Conservation (phyloP, 257 asterid species). For the Penstemon newberryi region DNA sequence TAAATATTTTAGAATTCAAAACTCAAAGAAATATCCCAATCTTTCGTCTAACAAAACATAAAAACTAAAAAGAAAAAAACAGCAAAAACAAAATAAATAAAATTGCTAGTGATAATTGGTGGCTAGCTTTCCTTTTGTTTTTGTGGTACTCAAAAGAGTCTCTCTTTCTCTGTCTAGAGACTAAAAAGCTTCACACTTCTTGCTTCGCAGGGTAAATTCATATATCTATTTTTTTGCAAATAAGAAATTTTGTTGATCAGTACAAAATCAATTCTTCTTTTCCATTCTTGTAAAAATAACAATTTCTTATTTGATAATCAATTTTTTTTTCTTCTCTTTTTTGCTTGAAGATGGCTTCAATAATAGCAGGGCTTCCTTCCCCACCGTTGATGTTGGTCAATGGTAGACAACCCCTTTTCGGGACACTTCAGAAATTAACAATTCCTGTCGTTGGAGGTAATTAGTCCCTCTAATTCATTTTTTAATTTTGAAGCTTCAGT, state of each 20-base stretch:
- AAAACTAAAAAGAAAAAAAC: neutral
- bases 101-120: neutral
- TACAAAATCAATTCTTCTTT: neutral
- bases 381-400: constrained; percentile 44
- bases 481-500: constrained; percentile 4
- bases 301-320: neutral
- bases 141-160: constrained; percentile 1
- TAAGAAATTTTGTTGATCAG: neutral
- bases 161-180: constrained; percentile 1
- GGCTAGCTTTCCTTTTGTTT: neutral
- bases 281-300: neutral
- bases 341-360: constrained; percentile 54
- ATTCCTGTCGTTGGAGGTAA: constrained; percentile 46
- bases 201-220: constrained; percentile 20
- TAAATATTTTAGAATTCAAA: too few species aligned
- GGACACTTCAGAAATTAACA: constrained; percentile 38
- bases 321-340: neutral
- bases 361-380: constrained; percentile 51
- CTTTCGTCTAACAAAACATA: too few species aligned
- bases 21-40: too few species aligned
- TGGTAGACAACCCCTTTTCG: constrained; percentile 45
- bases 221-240: neutral
- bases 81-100: neutral
- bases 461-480: neutral
- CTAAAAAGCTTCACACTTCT: constrained; percentile 7